Base-by-base conservation (phyloP, 345 rosid species). In the Populus deltoides region DNA sequence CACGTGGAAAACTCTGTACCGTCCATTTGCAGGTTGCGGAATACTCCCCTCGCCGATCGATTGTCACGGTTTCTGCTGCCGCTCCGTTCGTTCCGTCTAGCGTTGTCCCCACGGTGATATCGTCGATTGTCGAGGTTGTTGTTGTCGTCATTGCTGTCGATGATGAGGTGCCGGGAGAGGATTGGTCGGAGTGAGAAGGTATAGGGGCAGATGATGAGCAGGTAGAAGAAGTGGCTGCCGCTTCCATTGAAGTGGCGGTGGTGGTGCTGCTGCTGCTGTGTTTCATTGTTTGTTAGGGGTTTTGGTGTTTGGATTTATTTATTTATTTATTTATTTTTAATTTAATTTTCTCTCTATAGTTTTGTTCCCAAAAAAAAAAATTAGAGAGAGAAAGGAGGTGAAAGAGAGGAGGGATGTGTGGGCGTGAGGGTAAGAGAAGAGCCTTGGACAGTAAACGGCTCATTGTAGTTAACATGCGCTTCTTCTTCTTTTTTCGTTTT, bases 21-120 rank as follows among this genome's bases (percentile, higher is more conserved):
- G 95, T 93, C 99, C 99, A 96, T 81, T 90, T 73, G 85, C 98
- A 96, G 24, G 88, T 68, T n/a, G 99, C 97, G 3, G 94, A 85
- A 87, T 88, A 86, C 70, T 91, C 98, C 2, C 95, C 97, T 0
- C 92, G 84, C 3, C 98, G 97, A 83, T 92, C 97, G 80, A 93
- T 85, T 68, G 87, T 84, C 24, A 94, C 97, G 18, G 89, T 85
- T 85, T 94, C 99, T 47, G 88, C 87, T 51, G 88, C 86, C 24
- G 98, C 97, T 8, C 93, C 97, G 65, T 91, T 89, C 88, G 82
- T 85, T 29, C 97, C 94, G 69, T 93, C 98, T 55, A 97, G 75
- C 8, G 90, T 77, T 59, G 88, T 83, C 71, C 89, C 89, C 31
- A 83, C 87, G 16, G 88, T 79, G 35, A 90, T 74, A 84, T 91